Evolutionary conservation across 179 eudicot genomes (phyloP).

Genomic region (Heliamphora ciliata): DNA sequence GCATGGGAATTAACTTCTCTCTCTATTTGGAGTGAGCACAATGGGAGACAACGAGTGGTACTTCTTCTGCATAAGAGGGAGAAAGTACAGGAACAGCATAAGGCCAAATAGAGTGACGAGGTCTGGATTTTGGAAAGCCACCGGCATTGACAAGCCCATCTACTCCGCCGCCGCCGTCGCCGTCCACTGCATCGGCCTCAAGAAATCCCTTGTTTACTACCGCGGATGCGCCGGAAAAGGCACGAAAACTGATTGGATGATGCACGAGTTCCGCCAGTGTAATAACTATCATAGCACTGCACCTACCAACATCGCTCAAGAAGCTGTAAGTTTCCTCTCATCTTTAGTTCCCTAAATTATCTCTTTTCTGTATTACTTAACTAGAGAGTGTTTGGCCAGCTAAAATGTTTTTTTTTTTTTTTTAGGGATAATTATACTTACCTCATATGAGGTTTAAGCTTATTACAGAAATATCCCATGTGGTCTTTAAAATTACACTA

Average conservation of each 20-base stretch:
- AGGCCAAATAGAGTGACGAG: constrained; percentile 65
- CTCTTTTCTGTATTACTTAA: no score
- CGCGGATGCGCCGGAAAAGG: constrained; percentile 72
- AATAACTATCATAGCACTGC: constrained; percentile 17
- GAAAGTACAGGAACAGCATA: constrained; percentile 61
- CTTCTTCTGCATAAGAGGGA: constrained; percentile 64
- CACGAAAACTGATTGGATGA: constrained; percentile 83
- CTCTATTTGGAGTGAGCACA: no score
- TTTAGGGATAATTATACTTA: no score
- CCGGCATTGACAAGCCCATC: constrained; percentile 48
- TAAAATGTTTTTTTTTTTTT: no score
- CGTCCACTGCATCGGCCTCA: constrained; percentile 38
- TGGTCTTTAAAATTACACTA: no score
- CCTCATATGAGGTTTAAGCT: no score
- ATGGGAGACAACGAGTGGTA: constrained; percentile 70
- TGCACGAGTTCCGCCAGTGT: constrained; percentile 83
- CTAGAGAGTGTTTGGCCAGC: no score
- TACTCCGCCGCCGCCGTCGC: constrained; percentile 31
- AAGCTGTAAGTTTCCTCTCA: constrained; percentile 35
- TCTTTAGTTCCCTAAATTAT: no score
- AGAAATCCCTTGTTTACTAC: constrained; percentile 56
- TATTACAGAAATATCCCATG: no score
- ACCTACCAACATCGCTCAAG: constrained; percentile 25
- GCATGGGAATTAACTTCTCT: no score
- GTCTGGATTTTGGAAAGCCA: constrained; percentile 78